Base-by-base conservation (phyloP, 176 grass and related monocot species). In the Urochloa ruziziensis region DNA sequence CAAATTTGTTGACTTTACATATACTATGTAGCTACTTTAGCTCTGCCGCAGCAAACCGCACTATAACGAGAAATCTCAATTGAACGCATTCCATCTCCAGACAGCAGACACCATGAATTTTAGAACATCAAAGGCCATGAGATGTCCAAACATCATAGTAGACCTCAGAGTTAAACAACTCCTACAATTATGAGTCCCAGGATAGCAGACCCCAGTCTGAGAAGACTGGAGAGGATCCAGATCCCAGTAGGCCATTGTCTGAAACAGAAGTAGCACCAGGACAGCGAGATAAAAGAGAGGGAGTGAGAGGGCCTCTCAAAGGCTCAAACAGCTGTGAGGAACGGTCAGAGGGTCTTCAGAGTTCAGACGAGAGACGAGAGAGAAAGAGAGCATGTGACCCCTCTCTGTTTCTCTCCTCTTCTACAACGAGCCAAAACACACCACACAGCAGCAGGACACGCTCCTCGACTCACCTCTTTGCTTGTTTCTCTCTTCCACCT, bases 311-410 rank as follows among this genome's bases (percentile, higher is more conserved):
- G 23, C 29, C 27, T 75, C 14, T 49, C 44, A 27, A 39, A 42
- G 8, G 15, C 14, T 49, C 44, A 27, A 39, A 42, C 14, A 21
- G 35, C 30, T 48, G 54, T 24, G 42, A 72, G 56, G 56, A 73
- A 53, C 76, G 12, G 43, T 15, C 43, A 85, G 52, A 59, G 43
- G 2, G 25, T 19, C 42, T 29, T 16, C 13, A 44, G 36, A 34
- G 7, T n/a, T 74, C 47, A 63, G 25, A 71, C 33, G 42, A 46
- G 49, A 28, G 2, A n/a, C 21, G 12, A 57, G 70, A 58, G 27
- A 75, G 62, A 69, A 62, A 69, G 49, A 18, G 39, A 64, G 52
- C 86, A 88, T 84, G 74, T 84, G 86, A 84, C 75, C 77, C 64
- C 43, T 42, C 62, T 37, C 36, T 52, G 4, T 56, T 13, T 75